phyloP scores from a whole-genome alignment of 2,329 filamentous ascomycete genomes.

The Monosporascus sp. region DNA sequence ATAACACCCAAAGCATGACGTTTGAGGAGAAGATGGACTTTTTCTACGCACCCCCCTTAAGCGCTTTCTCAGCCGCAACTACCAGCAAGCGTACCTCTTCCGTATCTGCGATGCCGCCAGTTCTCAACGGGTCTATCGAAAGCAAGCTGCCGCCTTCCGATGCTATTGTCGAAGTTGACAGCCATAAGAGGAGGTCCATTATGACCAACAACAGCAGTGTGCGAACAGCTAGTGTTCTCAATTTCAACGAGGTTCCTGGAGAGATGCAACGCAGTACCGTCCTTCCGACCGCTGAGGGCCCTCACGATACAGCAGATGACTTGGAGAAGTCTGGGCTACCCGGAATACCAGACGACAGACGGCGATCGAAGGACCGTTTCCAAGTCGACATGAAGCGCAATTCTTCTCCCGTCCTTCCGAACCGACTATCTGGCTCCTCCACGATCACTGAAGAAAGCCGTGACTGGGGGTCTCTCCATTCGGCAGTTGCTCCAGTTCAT shows the following conservation, averaged over 20 bases:
- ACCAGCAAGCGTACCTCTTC: slow-evolving; percentile 30
- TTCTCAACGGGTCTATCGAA: slow-evolving; percentile 27
- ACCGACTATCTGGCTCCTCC: slow-evolving; percentile 29
- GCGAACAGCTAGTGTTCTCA: slow-evolving; percentile 35
- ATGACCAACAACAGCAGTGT: slow-evolving; percentile 31
- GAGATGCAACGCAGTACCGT: slow-evolving; percentile 20
- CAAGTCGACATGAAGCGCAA: slow-evolving; percentile 33
- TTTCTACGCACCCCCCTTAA: slow-evolving; percentile 38
- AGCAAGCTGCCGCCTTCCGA: slow-evolving; percentile 19
- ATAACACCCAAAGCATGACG: slow-evolving; percentile 53
- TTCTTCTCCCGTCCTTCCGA: slow-evolving; percentile 46
- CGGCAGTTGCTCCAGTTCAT: slow-evolving; percentile 39
- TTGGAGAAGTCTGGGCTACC: slow-evolving; percentile 33
- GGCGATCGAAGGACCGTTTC: slow-evolving; percentile 5
- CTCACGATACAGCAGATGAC: slow-evolving; percentile 24
- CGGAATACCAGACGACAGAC: slow-evolving; percentile 20
- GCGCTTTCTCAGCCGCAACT: slow-evolving; percentile 11
- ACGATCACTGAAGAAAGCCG: slow-evolving; percentile 29
- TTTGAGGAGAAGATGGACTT: slow-evolving; percentile 52
- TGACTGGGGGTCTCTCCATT: slow-evolving; percentile 46
- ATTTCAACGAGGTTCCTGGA: slow-evolving; percentile 27
- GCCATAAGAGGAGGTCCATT: slow-evolving; percentile 18
- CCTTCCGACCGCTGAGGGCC: slow-evolving; percentile 1
- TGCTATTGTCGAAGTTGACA: slow-evolving; percentile 14
- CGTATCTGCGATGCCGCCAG: slow-evolving; percentile 38